Evolutionary conservation across 257 asterid genomes (phyloP).

Genomic region (Eustoma russellianum): DNA sequence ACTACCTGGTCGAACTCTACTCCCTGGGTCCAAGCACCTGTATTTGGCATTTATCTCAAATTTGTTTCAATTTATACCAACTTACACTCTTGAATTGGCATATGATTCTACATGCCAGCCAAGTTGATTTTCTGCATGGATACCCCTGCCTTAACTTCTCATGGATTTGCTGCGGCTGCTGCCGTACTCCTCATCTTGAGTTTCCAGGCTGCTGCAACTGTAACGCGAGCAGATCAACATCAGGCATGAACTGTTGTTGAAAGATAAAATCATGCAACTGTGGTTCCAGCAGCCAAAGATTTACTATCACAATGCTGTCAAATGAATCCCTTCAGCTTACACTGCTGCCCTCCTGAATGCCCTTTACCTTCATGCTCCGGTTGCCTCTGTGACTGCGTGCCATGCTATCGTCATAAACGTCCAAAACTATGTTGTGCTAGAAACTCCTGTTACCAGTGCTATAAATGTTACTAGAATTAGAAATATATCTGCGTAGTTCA

Average conservation of each 20-base stretch:
- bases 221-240: conserved; percentile 18
- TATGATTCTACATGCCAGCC: background rate
- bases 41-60: no score
- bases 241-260: conserved; percentile 5
- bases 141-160: conserved; percentile 41
- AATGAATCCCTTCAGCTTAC: conserved; percentile 28
- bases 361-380: conserved; percentile 9
- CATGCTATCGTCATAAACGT: conserved; percentile 29
- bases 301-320: conserved; percentile 16
- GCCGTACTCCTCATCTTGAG: conserved; percentile 25
- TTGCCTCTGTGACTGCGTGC: conserved; percentile 20
- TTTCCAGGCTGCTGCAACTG: conserved; percentile 32
- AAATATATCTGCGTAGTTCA: no score
- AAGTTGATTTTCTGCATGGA: conserved; percentile 19
- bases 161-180: conserved; percentile 38
- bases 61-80: no score
- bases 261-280: background rate
- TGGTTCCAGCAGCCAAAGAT: conserved; percentile 16
- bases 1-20: no score
- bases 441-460: conserved; percentile 37
- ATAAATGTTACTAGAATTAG: conserved; percentile 38
- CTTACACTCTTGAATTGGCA: no score
- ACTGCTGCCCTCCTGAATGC: conserved; percentile 18
- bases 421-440: conserved; percentile 44
- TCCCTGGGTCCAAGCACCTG: no score